Percentiles rank a stretch among this genome's conserved stretches.
Conservation (phyloP, 1,139 yeast genomes). For the Pichia inconspicua region DNA sequence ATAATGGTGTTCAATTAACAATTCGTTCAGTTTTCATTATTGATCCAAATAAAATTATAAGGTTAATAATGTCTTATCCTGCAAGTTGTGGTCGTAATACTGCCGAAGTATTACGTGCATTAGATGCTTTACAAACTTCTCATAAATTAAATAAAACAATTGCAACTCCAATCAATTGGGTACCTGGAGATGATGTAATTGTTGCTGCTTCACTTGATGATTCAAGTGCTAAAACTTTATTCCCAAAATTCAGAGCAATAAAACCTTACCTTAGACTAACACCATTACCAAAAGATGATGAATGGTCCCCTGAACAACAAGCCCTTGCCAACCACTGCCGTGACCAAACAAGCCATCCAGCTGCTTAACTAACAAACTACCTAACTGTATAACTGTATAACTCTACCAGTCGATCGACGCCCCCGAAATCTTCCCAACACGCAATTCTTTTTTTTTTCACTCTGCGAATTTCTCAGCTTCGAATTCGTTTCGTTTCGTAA, state of each 20-base stretch:
- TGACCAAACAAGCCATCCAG: neutral
- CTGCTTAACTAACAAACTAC: neutral
- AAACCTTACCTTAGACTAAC: constrained; percentile 71
- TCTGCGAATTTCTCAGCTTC: too few relatives aligned
- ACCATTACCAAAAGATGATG: constrained; percentile 15
- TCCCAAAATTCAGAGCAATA: constrained; percentile 69
- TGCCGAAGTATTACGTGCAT: constrained; percentile 74
- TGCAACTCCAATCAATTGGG: constrained; percentile 84
- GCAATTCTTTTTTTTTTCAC: too few relatives aligned
- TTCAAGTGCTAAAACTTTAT: constrained; percentile 63
- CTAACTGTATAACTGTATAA: too few relatives aligned
- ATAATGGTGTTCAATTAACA: constrained; percentile 56
- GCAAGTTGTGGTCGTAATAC: constrained; percentile 86
- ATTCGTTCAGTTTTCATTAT: constrained; percentile 78
- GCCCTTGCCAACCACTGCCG: neutral
- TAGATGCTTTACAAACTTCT: constrained; percentile 72
- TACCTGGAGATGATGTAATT: constrained; percentile 79
- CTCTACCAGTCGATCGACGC: too few relatives aligned
- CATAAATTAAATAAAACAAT: constrained; percentile 50
- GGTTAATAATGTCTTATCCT: constrained; percentile 71
- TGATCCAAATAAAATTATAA: constrained; percentile 68
- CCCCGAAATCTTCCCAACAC: too few relatives aligned
- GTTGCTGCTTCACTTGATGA: constrained; percentile 67
- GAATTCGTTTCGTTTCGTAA: too few relatives aligned
- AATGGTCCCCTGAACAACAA: neutral